Percentiles rank a stretch among this genome's conserved stretches.
Evolutionary conservation across 345 rosid genomes (phyloP).

Genomic region (Salix caprea): DNA sequence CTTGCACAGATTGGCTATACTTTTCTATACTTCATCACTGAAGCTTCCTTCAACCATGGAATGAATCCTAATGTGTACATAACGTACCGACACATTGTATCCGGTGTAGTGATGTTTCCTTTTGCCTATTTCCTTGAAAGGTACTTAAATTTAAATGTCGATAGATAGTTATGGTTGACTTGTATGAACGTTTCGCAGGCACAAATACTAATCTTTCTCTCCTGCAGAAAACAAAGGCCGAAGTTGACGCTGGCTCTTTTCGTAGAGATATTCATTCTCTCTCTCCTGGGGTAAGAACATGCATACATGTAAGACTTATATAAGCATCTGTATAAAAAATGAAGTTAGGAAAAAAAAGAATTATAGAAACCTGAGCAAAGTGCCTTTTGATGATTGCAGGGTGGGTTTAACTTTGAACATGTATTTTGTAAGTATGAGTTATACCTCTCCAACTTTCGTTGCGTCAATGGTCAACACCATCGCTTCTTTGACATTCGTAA

Average conservation of each 20-base stretch:
- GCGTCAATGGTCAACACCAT: conserved; percentile 30
- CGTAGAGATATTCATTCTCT: conserved; percentile 54
- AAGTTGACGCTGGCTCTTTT: conserved; percentile 52
- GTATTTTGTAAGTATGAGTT: conserved; percentile 32
- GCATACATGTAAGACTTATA: neutral
- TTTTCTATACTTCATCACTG: conserved; percentile 52
- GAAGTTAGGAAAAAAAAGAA: too few species aligned
- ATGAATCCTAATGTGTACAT: conserved; percentile 68
- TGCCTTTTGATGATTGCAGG: conserved; percentile 28
- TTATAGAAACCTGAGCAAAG: neutral
- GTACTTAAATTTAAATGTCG: conserved; percentile 11
- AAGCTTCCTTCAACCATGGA: conserved; percentile 67
- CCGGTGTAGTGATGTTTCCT: conserved; percentile 43
- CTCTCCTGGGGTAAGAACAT: conserved; percentile 52
- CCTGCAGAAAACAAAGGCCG: conserved; percentile 58
- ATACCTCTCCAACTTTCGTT: conserved; percentile 33
- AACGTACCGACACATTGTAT: conserved; percentile 56
- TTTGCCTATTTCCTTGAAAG: conserved; percentile 60
- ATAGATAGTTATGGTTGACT: neutral
- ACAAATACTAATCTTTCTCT: neutral
- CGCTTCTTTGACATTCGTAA: conserved; percentile 21
- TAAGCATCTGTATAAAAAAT: neutral
- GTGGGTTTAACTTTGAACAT: conserved; percentile 38
- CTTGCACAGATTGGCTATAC: conserved; percentile 46
- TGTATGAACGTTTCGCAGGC: neutral